These are phyloP conservation scores for Prorocentrum cordatum DNA, from an alignment of 169 alveolate genomes.

Conservation along the genomic window DNA sequence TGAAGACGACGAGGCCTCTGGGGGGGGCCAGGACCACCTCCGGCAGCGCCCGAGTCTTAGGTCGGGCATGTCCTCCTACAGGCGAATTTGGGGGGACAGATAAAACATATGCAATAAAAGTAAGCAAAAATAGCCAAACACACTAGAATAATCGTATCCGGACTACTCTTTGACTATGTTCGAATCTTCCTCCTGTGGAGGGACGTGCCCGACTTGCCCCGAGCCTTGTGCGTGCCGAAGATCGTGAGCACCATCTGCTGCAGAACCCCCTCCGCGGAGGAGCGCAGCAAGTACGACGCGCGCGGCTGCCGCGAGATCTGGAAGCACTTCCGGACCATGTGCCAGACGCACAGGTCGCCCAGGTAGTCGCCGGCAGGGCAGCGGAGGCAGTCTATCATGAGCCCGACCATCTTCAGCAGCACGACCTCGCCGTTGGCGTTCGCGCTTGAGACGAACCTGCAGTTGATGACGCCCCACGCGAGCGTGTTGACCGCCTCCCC, in stretches of 20 bases:
- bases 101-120: no score
- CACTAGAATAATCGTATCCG: no score
- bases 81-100: no score
- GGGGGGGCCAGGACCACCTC: no score
- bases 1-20: no score
- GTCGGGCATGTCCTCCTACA: no score
- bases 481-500: conserved; percentile 67
- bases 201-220: neutral
- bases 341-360: conserved; percentile 49
- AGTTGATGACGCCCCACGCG: conserved; percentile 65
- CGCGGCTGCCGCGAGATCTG: conserved; percentile 46
- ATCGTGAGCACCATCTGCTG: conserved; percentile 61
- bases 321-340: conserved; percentile 60
- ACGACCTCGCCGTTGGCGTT: neutral
- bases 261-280: conserved; percentile 51
- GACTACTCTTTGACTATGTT: neutral
- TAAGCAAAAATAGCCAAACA: no score
- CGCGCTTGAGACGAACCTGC: conserved; percentile 5
- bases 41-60: no score
- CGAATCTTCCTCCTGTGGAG: neutral
- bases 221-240: conserved; percentile 52
- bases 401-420: conserved; percentile 11
- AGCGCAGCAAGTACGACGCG: conserved; percentile 42
- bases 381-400: conserved; percentile 60
- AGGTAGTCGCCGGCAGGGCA: conserved; percentile 54